Evolutionary conservation across 2,329 filamentous ascomycete genomes (phyloP).

Genomic region (Claviceps purpurea): DNA sequence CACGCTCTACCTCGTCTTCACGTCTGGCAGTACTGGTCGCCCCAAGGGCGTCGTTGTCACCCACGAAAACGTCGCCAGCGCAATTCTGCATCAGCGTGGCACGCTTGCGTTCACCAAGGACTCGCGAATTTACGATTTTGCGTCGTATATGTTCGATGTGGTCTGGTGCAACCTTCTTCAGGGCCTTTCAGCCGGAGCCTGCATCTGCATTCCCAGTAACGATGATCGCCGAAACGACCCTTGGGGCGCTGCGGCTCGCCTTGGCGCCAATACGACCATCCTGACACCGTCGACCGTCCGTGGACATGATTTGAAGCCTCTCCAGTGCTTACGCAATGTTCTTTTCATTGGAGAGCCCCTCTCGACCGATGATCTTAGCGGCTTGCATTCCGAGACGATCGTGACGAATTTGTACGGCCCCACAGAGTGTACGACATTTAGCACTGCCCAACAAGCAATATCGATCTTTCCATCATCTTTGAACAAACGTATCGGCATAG

Average conservation of each 20-base stretch:
- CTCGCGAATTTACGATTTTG: constrained; percentile 6
- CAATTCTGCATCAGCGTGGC: constrained; percentile 2
- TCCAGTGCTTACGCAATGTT: constrained; percentile 27
- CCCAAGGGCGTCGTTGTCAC: constrained; percentile 11
- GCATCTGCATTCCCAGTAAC: constrained; percentile 23
- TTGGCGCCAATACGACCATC: constrained; percentile 28
- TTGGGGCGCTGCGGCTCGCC: constrained; percentile 23
- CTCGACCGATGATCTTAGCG: constrained; percentile 8
- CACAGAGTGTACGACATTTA: constrained; percentile 9
- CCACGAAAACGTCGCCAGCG: constrained; percentile 5
- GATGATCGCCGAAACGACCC: constrained; percentile 34
- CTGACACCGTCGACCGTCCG: constrained; percentile 34
- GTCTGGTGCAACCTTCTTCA: constrained; percentile 4
- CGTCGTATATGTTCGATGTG: constrained; percentile 7
- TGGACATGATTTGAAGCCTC: constrained; percentile 25
- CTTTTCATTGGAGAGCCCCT: constrained; percentile 28
- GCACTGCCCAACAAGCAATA: background rate
- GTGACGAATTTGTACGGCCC: constrained; percentile 10
- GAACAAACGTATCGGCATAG: background rate
- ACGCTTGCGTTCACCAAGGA: constrained; percentile 1
- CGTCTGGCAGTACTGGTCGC: constrained; percentile 11
- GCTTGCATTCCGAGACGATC: background rate
- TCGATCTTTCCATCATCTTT: background rate
- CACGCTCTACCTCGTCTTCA: constrained; percentile 7
- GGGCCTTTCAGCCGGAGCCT: constrained; percentile 5